Evolutionary conservation across 345 rosid genomes (phyloP).

Genomic region (Bruguiera gymnorhiza): DNA sequence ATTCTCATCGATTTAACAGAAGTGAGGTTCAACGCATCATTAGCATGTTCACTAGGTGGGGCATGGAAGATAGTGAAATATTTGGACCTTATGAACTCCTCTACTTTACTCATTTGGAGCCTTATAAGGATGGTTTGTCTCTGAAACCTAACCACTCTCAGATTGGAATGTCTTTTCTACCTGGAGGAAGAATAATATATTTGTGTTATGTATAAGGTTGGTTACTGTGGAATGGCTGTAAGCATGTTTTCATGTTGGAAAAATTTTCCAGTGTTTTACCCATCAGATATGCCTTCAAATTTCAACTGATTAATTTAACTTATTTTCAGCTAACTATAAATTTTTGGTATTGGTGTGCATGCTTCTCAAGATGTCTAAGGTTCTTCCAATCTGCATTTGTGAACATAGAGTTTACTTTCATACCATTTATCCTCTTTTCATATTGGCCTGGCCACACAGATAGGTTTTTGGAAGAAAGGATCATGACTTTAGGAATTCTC

Average conservation of each 20-base stretch:
- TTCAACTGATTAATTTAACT: no score
- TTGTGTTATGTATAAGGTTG: not conserved
- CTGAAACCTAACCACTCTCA: conserved; percentile 11
- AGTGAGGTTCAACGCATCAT: conserved; percentile 65
- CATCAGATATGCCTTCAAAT: no score
- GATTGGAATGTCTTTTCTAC: not conserved
- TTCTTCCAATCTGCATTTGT: not conserved
- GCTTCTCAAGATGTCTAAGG: not conserved
- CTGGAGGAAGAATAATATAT: not conserved
- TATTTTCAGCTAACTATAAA: no score
- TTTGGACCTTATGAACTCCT: conserved; percentile 96
- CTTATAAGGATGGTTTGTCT: conserved; percentile 65
- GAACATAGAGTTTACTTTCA: no score
- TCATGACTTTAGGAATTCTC: no score
- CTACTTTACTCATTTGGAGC: conserved; percentile 50
- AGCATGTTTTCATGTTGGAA: not conserved
- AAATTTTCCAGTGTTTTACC: no score
- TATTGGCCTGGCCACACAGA: no score
- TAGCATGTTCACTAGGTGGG: conserved; percentile 72
- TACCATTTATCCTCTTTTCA: no score
- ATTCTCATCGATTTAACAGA: conserved; percentile 44
- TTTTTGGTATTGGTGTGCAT: no score
- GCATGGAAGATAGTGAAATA: conserved; percentile 51
- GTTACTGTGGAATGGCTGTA: not conserved
- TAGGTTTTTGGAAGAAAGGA: no score